Evolutionary conservation across 192 early-diverging fungal species (phyloP).

Genomic region (Lobosporangium transversale): DNA sequence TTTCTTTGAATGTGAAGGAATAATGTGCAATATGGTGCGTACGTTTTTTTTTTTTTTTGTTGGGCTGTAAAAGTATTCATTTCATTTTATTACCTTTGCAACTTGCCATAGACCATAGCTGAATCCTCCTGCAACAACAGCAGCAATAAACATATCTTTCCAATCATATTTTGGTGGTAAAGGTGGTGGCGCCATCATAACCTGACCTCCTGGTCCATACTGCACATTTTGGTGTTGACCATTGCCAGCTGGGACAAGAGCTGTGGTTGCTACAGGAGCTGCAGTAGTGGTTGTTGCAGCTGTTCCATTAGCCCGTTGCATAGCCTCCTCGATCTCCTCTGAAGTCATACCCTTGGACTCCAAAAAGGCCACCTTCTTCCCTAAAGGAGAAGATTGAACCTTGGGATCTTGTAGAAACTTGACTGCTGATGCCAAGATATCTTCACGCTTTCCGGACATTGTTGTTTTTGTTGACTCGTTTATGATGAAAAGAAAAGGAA

Average conservation of each 20-base stretch:
- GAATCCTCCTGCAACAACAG: conserved; percentile 85
- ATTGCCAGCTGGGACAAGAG: conserved; percentile 6
- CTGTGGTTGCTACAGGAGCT: neutral
- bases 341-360: conserved; percentile 94
- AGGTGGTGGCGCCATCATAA: conserved; percentile 51
- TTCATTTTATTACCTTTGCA: conserved; percentile 77
- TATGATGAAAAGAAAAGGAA: neutral
- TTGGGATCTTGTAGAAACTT: conserved; percentile 94
- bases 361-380: conserved; percentile 94
- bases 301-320: conserved; percentile 69
- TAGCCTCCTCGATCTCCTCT: conserved; percentile 92
- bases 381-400: conserved; percentile 87
- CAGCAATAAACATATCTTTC: conserved; percentile 94
- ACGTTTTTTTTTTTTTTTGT: no score
- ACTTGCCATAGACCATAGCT: conserved; percentile 86
- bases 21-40: no score
- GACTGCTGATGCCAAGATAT: conserved; percentile 84
- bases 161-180: conserved; percentile 78
- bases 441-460: conserved; percentile 69
- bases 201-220: conserved; percentile 31
- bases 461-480: neutral
- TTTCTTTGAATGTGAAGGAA: no score
- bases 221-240: no score
- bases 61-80: no score
- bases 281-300: conserved; percentile 12